A percentile compares a stretch with the other conserved stretches of the same genome.
Conservation (phyloP, 257 asterid species). For the Striga asiatica region DNA sequence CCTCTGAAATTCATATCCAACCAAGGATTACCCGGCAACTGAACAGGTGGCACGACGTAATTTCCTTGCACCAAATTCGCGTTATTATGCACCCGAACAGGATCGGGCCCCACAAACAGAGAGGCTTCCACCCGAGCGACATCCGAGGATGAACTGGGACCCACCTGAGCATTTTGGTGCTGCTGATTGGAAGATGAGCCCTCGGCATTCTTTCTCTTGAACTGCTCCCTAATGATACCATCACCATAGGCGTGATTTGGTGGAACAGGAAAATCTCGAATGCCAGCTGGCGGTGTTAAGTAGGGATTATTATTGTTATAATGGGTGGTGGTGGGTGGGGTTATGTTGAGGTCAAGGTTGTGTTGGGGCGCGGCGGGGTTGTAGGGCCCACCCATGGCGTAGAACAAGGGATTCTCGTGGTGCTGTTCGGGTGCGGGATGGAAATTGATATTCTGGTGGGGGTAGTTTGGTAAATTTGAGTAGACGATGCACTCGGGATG, state of each 20-base stretch:
- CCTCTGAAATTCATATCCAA: constrained; percentile 40
- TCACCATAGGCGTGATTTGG: constrained; percentile 18
- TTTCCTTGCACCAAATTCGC: constrained; percentile 32
- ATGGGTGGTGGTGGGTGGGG: constrained; percentile 41
- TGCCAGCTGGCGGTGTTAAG: constrained; percentile 41
- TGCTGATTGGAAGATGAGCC: constrained; percentile 18
- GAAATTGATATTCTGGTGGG: constrained; percentile 34
- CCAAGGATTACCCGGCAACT: constrained; percentile 54
- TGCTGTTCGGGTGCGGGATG: constrained; percentile 48
- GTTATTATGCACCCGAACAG: background rate
- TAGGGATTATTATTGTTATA: constrained; percentile 42
- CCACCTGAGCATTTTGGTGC: constrained; percentile 32
- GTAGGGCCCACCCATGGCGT: constrained; percentile 31
- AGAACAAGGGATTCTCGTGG: constrained; percentile 32
- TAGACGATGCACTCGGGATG: constrained; percentile 48
- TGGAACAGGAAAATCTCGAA: constrained; percentile 43
- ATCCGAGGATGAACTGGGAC: constrained; percentile 57
- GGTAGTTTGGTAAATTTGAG: constrained; percentile 35
- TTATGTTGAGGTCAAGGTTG: constrained; percentile 29
- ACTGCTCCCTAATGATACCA: constrained; percentile 31
- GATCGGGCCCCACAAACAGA: constrained; percentile 26
- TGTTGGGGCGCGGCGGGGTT: constrained; percentile 36
- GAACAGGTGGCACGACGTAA: constrained; percentile 45
- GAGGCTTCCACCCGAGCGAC: constrained; percentile 4
- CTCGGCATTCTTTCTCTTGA: constrained; percentile 50